Conservation (phyloP, 1,284 basidiomycete genomes). For the Hemileia vastatrix region DNA sequence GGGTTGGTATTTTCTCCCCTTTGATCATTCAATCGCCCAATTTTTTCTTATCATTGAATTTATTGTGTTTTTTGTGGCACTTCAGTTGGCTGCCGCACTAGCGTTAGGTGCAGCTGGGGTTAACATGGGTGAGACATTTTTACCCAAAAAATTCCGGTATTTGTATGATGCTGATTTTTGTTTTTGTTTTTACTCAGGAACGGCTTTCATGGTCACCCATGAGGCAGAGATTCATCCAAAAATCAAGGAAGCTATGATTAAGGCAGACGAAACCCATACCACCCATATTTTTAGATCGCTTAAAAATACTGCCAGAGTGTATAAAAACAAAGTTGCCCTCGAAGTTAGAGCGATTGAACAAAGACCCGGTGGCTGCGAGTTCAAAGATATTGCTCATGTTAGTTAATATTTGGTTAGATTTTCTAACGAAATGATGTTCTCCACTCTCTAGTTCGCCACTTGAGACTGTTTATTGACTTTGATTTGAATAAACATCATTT, state of each 20-base stretch:
- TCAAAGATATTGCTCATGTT: slow-evolving; percentile 55
- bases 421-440: no score
- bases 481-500: background rate
- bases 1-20: slow-evolving; percentile 5
- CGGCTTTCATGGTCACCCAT: slow-evolving; percentile 30
- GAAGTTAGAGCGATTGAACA: slow-evolving; percentile 74
- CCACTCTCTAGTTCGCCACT: no score
- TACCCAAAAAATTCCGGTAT: background rate
- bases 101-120: slow-evolving; percentile 71
- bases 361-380: slow-evolving; percentile 72
- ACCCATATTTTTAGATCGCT: slow-evolving; percentile 75
- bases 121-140: slow-evolving; percentile 58
- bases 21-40: background rate
- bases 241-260: slow-evolving; percentile 81
- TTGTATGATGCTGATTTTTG: no score
- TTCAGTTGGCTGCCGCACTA: slow-evolving; percentile 60
- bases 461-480: no score
- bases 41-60: background rate
- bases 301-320: slow-evolving; percentile 77
- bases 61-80: background rate
- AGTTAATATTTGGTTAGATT: slow-evolving; percentile 51
- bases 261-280: slow-evolving; percentile 65
- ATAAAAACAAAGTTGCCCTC: slow-evolving; percentile 67
- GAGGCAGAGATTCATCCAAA: slow-evolving; percentile 72
- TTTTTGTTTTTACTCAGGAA: slow-evolving; percentile 8